Evolutionary conservation across 345 rosid species (phyloP).

Genomic region (Camelina sativa): DNA sequence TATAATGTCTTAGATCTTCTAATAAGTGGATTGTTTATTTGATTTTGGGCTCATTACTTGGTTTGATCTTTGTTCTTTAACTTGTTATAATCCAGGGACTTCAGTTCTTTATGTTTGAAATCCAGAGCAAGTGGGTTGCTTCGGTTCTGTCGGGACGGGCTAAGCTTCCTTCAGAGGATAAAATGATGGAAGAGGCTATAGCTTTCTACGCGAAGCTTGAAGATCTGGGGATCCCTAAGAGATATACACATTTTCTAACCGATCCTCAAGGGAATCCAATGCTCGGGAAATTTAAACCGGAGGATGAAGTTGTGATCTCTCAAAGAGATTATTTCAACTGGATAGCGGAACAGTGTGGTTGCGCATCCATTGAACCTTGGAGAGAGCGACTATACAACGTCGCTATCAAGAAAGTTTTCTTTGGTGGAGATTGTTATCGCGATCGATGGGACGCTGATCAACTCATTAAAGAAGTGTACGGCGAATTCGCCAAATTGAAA

Average conservation of each 20-base stretch:
- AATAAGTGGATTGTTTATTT: background rate
- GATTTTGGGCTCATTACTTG: background rate
- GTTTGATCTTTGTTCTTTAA: background rate
- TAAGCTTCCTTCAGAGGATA: slow-evolving; percentile 12
- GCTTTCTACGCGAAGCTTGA: slow-evolving; percentile 56
- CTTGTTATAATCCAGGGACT: background rate
- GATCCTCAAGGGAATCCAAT: background rate
- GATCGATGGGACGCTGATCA: slow-evolving; percentile 10
- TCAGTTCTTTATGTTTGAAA: slow-evolving; percentile 15
- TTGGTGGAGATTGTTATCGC: background rate
- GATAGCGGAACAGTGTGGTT: slow-evolving; percentile 52
- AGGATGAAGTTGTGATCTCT: background rate
- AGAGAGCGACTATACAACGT: slow-evolving; percentile 32
- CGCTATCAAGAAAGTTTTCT: background rate
- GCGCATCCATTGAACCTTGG: slow-evolving; percentile 50
- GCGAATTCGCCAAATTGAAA: background rate
- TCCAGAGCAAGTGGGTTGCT: slow-evolving; percentile 32
- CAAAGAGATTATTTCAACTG: slow-evolving; percentile 38
- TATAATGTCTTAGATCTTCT: background rate
- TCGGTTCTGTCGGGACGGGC: slow-evolving; percentile 1
- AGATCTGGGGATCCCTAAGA: slow-evolving; percentile 29
- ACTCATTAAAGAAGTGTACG: background rate
- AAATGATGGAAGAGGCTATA: slow-evolving; percentile 44
- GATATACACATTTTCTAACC: slow-evolving; percentile 6
- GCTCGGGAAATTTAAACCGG: background rate